Percentiles rank a stretch among this genome's conserved stretches.
phyloP scores from a whole-genome alignment of 1,284 basidiomycete genomes.

The Flammula alnicola region DNA sequence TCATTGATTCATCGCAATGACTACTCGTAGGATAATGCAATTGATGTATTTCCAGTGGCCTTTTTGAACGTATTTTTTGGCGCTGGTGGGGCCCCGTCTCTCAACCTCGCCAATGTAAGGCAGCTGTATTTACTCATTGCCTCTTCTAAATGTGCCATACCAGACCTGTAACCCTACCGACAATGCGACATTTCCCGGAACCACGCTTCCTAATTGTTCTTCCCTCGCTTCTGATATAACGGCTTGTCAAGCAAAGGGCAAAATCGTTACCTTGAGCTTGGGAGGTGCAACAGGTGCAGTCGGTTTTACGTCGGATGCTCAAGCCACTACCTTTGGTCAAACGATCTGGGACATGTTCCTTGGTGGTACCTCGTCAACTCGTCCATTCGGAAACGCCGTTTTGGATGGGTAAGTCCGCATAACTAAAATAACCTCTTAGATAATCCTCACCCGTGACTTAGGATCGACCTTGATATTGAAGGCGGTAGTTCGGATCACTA shows the following conservation, averaged over 20 bases:
- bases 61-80: slow-evolving; percentile 68
- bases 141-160: background rate
- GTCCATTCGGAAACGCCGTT: slow-evolving; percentile 66
- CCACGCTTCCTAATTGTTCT: slow-evolving; percentile 57
- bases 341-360: slow-evolving; percentile 70
- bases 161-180: slow-evolving; percentile 62
- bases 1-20: background rate
- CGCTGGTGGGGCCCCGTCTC: slow-evolving; percentile 57
- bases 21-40: slow-evolving; percentile 52
- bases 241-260: slow-evolving; percentile 65
- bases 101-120: slow-evolving; percentile 65
- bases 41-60: slow-evolving; percentile 66
- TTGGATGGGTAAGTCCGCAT: slow-evolving; percentile 57
- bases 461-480: slow-evolving; percentile 72
- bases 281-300: slow-evolving; percentile 57
- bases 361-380: slow-evolving; percentile 56
- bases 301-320: slow-evolving; percentile 57
- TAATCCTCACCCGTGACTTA: slow-evolving; percentile 27
- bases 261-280: slow-evolving; percentile 57
- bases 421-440: background rate
- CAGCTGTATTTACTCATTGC: background rate
- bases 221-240: slow-evolving; percentile 58
- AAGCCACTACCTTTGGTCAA: slow-evolving; percentile 58
- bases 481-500: slow-evolving; percentile 60
- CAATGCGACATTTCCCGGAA: slow-evolving; percentile 61